Evolutionary conservation across 345 rosid species (phyloP).

Genomic region (Aurinia saxatilis): DNA sequence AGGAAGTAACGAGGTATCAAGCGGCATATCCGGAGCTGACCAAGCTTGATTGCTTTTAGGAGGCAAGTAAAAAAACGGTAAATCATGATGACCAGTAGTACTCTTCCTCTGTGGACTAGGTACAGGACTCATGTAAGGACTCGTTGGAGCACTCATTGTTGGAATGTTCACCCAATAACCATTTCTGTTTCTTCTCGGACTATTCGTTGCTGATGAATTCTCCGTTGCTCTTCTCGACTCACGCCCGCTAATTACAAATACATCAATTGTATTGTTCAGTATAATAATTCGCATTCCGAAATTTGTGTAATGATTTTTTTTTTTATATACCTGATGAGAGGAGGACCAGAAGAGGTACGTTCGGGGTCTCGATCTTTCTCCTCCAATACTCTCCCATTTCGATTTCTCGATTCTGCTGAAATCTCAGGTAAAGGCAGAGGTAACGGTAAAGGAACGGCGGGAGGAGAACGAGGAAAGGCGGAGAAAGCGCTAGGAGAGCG

Average conservation of each 20-base stretch:
- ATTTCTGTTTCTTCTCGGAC: conserved; percentile 27
- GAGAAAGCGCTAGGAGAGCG: conserved; percentile 29
- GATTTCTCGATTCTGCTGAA: conserved; percentile 32
- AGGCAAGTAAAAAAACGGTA: conserved; percentile 34
- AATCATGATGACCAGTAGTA: conserved; percentile 26
- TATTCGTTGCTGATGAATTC: conserved; percentile 28
- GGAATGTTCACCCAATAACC: conserved; percentile 43
- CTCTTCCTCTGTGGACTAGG: conserved; percentile 48
- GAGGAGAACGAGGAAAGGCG: conserved; percentile 20
- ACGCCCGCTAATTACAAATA: conserved; percentile 27
- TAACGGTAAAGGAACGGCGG: conserved; percentile 56
- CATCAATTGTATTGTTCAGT: no score
- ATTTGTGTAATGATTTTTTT: no score
- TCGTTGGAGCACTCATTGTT: conserved; percentile 58
- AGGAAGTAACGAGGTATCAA: conserved; percentile 44
- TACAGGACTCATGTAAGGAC: conserved; percentile 53
- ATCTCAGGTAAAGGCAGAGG: conserved; percentile 48
- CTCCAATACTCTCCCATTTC: conserved; percentile 27
- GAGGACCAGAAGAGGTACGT: conserved; percentile 29
- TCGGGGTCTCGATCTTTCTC: conserved; percentile 32
- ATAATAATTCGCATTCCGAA: no score
- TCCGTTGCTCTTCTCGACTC: conserved; percentile 35
- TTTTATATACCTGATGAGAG: conserved; percentile 33
- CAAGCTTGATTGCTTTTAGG: conserved; percentile 54
- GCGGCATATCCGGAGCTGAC: conserved; percentile 81